Percentiles rank a stretch among this genome's conserved stretches.
Conservation (phyloP, 2,329 filamentous ascomycete species). For the Aspergillus fumigatiaffinis region DNA sequence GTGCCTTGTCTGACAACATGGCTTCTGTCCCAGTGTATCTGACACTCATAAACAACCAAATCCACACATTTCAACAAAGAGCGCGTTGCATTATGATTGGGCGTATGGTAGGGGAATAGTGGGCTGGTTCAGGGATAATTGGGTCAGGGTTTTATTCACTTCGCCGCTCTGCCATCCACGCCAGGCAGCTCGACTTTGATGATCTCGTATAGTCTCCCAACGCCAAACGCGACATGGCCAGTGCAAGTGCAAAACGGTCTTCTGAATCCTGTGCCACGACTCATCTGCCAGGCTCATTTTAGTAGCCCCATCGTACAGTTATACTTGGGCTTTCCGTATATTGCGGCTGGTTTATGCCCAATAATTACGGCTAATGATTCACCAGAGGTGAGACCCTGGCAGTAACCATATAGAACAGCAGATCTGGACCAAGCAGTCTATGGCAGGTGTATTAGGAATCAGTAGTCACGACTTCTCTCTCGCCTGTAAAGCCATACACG, state of each 20-base stretch:
- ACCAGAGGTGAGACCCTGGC: not conserved
- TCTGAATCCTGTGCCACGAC: not conserved
- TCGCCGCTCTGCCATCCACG: not conserved
- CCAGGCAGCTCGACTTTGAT: not conserved
- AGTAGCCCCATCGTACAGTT: not conserved
- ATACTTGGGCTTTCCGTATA: not conserved
- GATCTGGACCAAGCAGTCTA: not conserved
- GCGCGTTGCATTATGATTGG: not conserved
- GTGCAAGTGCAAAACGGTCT: not conserved
- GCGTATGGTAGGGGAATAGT: not conserved
- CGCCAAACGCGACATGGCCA: not conserved
- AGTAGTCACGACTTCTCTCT: not conserved
- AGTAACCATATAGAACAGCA: not conserved
- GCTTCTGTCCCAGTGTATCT: slow-evolving; percentile 28
- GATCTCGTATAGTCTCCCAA: not conserved
- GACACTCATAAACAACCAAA: slow-evolving; percentile 34
- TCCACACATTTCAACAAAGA: slow-evolving; percentile 28
- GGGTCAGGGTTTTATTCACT: not conserved
- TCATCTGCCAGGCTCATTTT: not conserved
- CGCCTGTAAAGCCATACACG: not conserved
- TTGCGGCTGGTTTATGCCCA: not conserved
- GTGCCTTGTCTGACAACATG: slow-evolving; percentile 27
- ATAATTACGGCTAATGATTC: not conserved
- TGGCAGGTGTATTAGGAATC: not conserved
- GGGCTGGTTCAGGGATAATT: not conserved